Evolutionary conservation across 495 filamentous ascomycete species (phyloP).

Genomic region (Clohesyomyces aquaticus): DNA sequence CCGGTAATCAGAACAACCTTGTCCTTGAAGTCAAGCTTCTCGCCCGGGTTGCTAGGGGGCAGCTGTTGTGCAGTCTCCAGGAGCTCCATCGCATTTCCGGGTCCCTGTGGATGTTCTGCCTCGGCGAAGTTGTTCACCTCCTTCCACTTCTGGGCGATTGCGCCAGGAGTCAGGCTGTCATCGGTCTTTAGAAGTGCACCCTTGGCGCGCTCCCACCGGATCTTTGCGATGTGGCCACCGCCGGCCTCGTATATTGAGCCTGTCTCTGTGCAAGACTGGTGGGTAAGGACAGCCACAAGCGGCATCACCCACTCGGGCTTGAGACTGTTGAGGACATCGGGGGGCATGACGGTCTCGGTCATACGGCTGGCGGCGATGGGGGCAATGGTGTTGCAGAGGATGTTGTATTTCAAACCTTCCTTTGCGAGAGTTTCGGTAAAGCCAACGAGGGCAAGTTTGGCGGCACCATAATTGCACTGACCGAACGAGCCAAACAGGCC

Average conservation of each 20-base stretch:
- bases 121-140: constrained; percentile 85
- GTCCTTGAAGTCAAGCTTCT: constrained; percentile 84
- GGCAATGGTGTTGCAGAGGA: constrained; percentile 92
- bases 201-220: constrained; percentile 93
- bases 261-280: constrained; percentile 87
- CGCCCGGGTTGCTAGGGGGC: constrained; percentile 65
- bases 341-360: constrained; percentile 98
- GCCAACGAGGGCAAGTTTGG: constrained; percentile 93
- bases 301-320: constrained; percentile 97
- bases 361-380: constrained; percentile 95
- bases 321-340: constrained; percentile 82
- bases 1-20: constrained; percentile 93
- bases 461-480: constrained; percentile 95
- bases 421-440: constrained; percentile 99
- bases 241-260: constrained; percentile 93
- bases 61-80: constrained; percentile 85
- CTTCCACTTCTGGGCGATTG: constrained; percentile 86
- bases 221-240: constrained; percentile 89
- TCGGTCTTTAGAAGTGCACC: constrained; percentile 91
- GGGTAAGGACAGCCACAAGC: constrained; percentile 84
- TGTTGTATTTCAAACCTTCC: constrained; percentile 98
- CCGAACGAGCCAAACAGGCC: constrained; percentile 96
- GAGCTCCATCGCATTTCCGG: constrained; percentile 84
- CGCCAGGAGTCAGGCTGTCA: constrained; percentile 81
- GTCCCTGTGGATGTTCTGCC: constrained; percentile 81